Conservation (phyloP, 352 stramenopile species). For the Aphanomyces astaci region DNA sequence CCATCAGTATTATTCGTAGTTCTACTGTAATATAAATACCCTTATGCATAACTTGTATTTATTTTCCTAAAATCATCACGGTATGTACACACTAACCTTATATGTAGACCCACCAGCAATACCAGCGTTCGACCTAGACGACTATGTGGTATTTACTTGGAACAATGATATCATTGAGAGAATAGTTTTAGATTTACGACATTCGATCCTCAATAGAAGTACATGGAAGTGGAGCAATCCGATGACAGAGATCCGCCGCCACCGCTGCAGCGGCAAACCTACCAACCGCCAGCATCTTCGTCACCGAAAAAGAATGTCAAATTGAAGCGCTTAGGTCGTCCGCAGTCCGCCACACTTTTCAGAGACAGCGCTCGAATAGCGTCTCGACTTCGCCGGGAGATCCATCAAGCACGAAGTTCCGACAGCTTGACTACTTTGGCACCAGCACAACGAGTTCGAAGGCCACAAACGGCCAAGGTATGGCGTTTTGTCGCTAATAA, state of each 20-base stretch:
- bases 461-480: conserved; percentile 17
- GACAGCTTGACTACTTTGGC: neutral
- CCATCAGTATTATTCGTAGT: neutral
- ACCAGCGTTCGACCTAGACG: conserved; percentile 9
- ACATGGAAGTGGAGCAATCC: neutral
- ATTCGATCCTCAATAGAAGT: conserved; percentile 1
- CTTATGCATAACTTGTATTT: no score
- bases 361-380: neutral
- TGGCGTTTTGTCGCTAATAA: no score
- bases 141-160: neutral
- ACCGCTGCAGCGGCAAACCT: neutral
- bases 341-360: neutral
- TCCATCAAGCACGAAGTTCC: neutral
- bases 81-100: no score
- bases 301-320: neutral
- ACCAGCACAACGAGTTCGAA: neutral
- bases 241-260: neutral
- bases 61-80: no score
- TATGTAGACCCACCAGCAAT: neutral
- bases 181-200: neutral
- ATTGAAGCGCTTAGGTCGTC: neutral
- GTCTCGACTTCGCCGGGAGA: neutral
- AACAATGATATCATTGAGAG: neutral
- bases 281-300: neutral
- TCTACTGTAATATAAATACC: no score